Evolutionary conservation across 108 stramenopile species (phyloP).

Genomic region (Cylindrotheca fusiformis): DNA sequence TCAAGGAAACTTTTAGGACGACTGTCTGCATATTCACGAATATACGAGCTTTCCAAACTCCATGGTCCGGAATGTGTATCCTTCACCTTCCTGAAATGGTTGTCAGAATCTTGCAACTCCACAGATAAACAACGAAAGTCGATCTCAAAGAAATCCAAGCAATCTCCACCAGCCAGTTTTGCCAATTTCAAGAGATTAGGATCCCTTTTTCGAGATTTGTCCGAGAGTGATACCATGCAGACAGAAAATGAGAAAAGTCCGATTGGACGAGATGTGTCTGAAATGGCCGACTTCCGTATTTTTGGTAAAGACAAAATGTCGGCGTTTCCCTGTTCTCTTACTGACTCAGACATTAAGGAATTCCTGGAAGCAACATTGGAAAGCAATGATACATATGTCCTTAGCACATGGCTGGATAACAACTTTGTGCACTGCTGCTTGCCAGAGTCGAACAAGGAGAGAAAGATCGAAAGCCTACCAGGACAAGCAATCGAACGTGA

Average conservation of each 20-base stretch:
- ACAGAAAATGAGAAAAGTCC: constrained; percentile 1
- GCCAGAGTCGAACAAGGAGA: constrained; percentile 2
- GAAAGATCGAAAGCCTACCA: background rate
- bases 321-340: background rate
- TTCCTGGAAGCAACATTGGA: constrained; percentile 15
- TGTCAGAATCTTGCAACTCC: constrained; percentile 21
- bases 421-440: background rate
- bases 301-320: background rate
- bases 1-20: constrained; percentile 57
- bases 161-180: constrained; percentile 2
- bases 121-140: constrained; percentile 26
- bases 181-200: constrained; percentile 12
- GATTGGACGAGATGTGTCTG: constrained; percentile 19
- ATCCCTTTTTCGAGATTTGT: constrained; percentile 3
- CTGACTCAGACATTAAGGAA: constrained; percentile 2
- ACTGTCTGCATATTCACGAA: constrained; percentile 55
- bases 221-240: background rate
- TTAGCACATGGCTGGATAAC: constrained; percentile 9
- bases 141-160: constrained; percentile 26
- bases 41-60: constrained; percentile 19
- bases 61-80: constrained; percentile 15
- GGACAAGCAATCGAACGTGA: background rate
- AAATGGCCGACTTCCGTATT: constrained; percentile 25
- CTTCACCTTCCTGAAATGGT: constrained; percentile 51
- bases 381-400: constrained; percentile 8